Evolutionary conservation across 495 filamentous ascomycete species (phyloP).

Genomic region (Hapsidospora chrysogenum): DNA sequence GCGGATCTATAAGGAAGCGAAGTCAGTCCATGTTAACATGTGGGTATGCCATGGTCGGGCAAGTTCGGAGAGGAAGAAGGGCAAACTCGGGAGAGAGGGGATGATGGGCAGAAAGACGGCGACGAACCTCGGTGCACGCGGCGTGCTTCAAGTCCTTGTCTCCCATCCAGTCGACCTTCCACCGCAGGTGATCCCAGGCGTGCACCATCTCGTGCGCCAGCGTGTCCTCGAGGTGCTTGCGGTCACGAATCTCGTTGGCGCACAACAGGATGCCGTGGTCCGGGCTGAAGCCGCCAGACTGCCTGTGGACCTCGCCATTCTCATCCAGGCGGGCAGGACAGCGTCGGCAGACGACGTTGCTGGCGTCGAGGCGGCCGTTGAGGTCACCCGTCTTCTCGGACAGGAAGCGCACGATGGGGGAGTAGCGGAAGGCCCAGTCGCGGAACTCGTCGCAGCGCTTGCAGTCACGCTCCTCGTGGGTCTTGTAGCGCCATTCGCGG

Average conservation of each 20-base stretch:
- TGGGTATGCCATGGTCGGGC: no score
- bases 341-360: slow-evolving; percentile 66
- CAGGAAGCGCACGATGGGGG: slow-evolving; percentile 75
- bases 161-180: slow-evolving; percentile 67
- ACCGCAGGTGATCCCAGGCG: slow-evolving; percentile 84
- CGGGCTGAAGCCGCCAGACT: slow-evolving; percentile 64
- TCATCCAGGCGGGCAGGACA: slow-evolving; percentile 39
- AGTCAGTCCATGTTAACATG: no score
- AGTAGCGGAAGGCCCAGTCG: slow-evolving; percentile 65
- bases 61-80: slow-evolving; percentile 1
- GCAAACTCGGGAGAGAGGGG: neutral
- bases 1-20: slow-evolving; percentile 45
- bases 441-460: slow-evolving; percentile 58
- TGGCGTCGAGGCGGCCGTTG: slow-evolving; percentile 50
- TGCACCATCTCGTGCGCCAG: slow-evolving; percentile 96
- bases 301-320: slow-evolving; percentile 22
- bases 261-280: slow-evolving; percentile 78
- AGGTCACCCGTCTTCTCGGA: slow-evolving; percentile 58
- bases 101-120: no score
- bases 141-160: slow-evolving; percentile 60
- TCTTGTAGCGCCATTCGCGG: slow-evolving; percentile 46
- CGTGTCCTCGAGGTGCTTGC: slow-evolving; percentile 75
- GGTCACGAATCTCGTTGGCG: slow-evolving; percentile 65
- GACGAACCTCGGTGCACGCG: slow-evolving; percentile 95
- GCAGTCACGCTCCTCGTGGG: slow-evolving; percentile 56